Percentiles rank a stretch among this genome's conserved stretches.
Conservation (phyloP, 2,329 filamentous ascomycete genomes). For the Diplodia intermedia region DNA sequence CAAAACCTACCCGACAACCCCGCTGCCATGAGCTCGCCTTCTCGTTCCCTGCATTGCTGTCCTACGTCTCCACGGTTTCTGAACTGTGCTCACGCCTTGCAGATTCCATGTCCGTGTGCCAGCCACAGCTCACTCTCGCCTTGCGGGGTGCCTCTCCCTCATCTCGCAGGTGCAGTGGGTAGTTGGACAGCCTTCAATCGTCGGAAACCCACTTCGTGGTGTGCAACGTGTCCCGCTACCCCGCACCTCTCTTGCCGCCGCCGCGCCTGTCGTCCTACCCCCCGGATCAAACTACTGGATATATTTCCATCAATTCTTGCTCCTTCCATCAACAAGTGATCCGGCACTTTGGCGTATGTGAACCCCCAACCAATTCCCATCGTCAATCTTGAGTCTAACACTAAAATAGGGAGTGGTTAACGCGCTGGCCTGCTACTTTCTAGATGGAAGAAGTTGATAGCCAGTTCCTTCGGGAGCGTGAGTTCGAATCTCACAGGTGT, state of each 20-base stretch:
- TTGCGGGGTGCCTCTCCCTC: background rate
- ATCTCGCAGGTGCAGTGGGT: no score
- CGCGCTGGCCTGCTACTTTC: conserved; percentile 32
- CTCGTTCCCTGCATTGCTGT: background rate
- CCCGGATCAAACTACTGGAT: background rate
- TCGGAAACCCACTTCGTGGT: background rate
- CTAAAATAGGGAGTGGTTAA: conserved; percentile 24
- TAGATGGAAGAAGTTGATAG: conserved; percentile 1
- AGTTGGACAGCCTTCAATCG: background rate
- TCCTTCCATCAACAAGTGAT: background rate
- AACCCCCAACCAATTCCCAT: no score
- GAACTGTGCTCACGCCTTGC: background rate
- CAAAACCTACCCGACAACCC: conserved; percentile 3
- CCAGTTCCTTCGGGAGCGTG: conserved; percentile 33
- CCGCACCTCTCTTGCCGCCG: background rate
- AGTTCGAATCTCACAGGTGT: conserved; percentile 32
- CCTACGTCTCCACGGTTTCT: background rate
- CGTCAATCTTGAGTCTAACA: no score
- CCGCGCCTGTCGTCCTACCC: background rate
- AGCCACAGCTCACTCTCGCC: background rate
- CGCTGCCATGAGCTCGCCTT: background rate
- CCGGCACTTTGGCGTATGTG: no score
- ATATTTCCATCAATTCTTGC: background rate
- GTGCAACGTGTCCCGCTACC: background rate
- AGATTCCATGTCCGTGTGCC: background rate